phyloP scores from a whole-genome alignment of 495 filamentous ascomycete species.

The Aspergillus haitiensis region DNA sequence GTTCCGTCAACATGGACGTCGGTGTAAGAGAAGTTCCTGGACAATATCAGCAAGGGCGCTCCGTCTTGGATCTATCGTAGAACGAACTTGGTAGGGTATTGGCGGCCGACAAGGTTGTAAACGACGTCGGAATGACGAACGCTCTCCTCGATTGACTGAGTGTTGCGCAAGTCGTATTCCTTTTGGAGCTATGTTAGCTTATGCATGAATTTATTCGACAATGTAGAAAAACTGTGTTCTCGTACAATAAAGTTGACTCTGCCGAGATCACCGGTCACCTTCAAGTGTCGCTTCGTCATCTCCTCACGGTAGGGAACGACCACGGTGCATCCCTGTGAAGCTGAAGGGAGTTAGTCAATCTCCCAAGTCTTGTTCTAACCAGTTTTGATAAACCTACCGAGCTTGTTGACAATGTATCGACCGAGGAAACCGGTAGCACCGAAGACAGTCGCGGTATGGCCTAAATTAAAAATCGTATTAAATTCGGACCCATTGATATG shows the following conservation, averaged over 20 bases:
- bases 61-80: background rate
- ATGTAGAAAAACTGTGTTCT: background rate
- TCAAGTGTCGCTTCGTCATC: constrained; percentile 95
- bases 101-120: constrained; percentile 90
- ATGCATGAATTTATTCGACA: background rate
- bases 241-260: constrained; percentile 79
- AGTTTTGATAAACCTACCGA: constrained; percentile 61
- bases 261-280: constrained; percentile 90
- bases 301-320: constrained; percentile 94
- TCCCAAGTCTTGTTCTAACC: constrained; percentile 16
- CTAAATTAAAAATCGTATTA: constrained; percentile 50
- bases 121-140: constrained; percentile 97
- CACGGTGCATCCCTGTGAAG: constrained; percentile 87
- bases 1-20: constrained; percentile 93
- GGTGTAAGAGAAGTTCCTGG: constrained; percentile 86
- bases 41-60: constrained; percentile 29
- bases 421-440: constrained; percentile 95
- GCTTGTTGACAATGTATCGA: constrained; percentile 93
- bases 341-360: constrained; percentile 52
- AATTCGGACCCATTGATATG: constrained; percentile 23
- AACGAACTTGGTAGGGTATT: constrained; percentile 92
- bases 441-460: constrained; percentile 95
- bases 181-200: constrained; percentile 29
- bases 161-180: constrained; percentile 97
- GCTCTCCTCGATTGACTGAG: constrained; percentile 90